Conservation (phyloP, 305 asterid genomes). For the Fraxinus greggii region DNA sequence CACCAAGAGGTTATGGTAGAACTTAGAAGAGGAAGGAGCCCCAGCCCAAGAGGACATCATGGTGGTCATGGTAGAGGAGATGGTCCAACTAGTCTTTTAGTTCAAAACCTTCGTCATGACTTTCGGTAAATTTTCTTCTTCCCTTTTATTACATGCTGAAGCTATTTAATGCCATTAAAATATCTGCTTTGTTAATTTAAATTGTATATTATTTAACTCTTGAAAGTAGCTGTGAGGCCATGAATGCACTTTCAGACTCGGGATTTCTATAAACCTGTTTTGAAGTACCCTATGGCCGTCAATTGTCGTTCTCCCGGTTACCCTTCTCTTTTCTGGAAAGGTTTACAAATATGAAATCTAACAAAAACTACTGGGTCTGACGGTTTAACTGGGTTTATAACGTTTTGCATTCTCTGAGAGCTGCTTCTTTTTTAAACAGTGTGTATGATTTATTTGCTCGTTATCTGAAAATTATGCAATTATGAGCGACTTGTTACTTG, state of each 20-base stretch:
- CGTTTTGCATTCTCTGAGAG: not conserved
- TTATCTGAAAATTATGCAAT: not conserved
- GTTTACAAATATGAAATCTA: not conserved
- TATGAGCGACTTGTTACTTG: not conserved
- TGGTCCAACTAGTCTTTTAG: constrained; percentile 81
- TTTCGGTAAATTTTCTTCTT: constrained; percentile 46
- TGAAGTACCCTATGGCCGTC: not conserved
- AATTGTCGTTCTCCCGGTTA: not conserved
- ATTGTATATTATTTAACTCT: not conserved
- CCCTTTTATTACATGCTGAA: too few relatives aligned
- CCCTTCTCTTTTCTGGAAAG: not conserved
- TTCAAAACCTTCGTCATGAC: constrained; percentile 71
- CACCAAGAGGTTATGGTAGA: constrained; percentile 59
- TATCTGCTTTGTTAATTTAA: not conserved
- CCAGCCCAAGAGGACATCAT: constrained; percentile 60
- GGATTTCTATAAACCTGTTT: not conserved
- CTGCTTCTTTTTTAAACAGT: not conserved
- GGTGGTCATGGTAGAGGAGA: constrained; percentile 52
- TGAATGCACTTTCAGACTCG: not conserved
- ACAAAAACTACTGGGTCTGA: not conserved
- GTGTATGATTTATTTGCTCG: not conserved
- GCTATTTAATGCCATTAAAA: not conserved
- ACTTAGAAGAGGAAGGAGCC: constrained; percentile 79
- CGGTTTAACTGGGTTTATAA: not conserved
- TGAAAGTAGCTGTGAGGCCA: not conserved